A percentile compares a stretch with the other conserved stretches of the same genome.
Evolutionary conservation across 805 yeast genomes (phyloP).

Genomic region (Candida hungchunana): DNA sequence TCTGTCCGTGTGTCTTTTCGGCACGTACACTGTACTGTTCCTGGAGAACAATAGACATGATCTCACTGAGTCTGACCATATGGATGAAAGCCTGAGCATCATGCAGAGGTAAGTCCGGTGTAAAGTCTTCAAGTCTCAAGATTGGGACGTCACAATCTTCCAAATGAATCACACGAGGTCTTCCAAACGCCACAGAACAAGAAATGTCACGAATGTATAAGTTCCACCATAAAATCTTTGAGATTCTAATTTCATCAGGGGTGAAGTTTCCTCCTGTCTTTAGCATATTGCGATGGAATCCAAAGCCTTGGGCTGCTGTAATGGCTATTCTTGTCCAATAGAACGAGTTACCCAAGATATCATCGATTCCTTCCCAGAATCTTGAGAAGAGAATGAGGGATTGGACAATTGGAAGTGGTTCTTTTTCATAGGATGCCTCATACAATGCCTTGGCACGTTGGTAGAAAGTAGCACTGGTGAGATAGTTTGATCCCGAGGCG

Average conservation of each 20-base stretch:
- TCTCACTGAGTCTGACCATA: slow-evolving; percentile 61
- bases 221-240: slow-evolving; percentile 77
- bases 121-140: slow-evolving; percentile 62
- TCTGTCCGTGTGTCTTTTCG: slow-evolving; percentile 43
- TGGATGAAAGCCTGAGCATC: slow-evolving; percentile 59
- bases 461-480: slow-evolving; percentile 56
- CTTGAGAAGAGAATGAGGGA: slow-evolving; percentile 58
- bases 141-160: slow-evolving; percentile 77
- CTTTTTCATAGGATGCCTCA: slow-evolving; percentile 65
- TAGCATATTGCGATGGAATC: slow-evolving; percentile 55
- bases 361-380: slow-evolving; percentile 73
- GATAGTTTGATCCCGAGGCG: slow-evolving; percentile 40
- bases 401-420: slow-evolving; percentile 58
- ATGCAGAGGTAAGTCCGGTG: slow-evolving; percentile 45
- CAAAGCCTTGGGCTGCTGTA: slow-evolving; percentile 69
- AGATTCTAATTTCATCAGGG: slow-evolving; percentile 40
- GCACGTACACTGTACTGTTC: slow-evolving; percentile 71
- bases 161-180: slow-evolving; percentile 64
- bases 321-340: slow-evolving; percentile 71
- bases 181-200: slow-evolving; percentile 68
- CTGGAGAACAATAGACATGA: slow-evolving; percentile 62
- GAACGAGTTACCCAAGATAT: slow-evolving; percentile 58
- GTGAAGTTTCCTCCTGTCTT: slow-evolving; percentile 30
- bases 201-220: slow-evolving; percentile 66
- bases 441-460: slow-evolving; percentile 71